phyloP scores from a whole-genome alignment of 768 basidiomycete species.

The Hortiboletus flavorubellus region DNA sequence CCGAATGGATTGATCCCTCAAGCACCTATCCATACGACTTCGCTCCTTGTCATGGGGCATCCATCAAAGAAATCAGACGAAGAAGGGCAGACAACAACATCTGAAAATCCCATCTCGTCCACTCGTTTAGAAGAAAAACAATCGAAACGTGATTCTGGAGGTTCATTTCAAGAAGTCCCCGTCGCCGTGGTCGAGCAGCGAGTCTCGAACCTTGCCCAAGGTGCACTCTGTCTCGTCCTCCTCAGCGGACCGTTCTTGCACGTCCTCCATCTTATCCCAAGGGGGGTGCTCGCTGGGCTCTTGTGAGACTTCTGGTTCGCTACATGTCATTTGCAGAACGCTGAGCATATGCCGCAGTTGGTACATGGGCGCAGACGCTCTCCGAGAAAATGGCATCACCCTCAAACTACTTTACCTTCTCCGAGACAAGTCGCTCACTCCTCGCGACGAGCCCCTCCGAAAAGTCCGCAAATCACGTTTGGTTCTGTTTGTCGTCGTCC shows the following conservation, averaged over 20 bases:
- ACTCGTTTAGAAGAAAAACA: conserved; percentile 24
- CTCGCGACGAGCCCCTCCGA: conserved; percentile 64
- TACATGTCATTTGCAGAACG: background rate
- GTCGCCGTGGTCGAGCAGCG: conserved; percentile 86
- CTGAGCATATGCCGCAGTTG: conserved; percentile 44
- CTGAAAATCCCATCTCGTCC: background rate
- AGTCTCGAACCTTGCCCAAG: conserved; percentile 88
- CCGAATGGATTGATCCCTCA: conserved; percentile 85
- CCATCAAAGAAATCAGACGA: conserved; percentile 38
- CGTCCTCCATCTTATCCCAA: conserved; percentile 73
- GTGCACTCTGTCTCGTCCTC: conserved; percentile 72
- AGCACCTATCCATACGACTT: conserved; percentile 90
- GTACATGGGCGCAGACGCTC: conserved; percentile 89
- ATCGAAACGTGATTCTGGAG: conserved; percentile 6
- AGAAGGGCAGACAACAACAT: conserved; percentile 25
- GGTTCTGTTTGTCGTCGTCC: conserved; percentile 65
- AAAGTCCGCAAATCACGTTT: conserved; percentile 74
- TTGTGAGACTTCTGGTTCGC: conserved; percentile 51
- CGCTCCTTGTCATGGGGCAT: conserved; percentile 67
- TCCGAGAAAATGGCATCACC: conserved; percentile 80
- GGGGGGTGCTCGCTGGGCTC: conserved; percentile 80
- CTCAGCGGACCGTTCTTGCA: conserved; percentile 82
- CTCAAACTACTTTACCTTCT: conserved; percentile 77
- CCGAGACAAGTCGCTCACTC: conserved; percentile 62
- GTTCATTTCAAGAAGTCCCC: conserved; percentile 45